Conservation (phyloP, 2,329 filamentous ascomycete species). For the Aspergillus sp. region DNA sequence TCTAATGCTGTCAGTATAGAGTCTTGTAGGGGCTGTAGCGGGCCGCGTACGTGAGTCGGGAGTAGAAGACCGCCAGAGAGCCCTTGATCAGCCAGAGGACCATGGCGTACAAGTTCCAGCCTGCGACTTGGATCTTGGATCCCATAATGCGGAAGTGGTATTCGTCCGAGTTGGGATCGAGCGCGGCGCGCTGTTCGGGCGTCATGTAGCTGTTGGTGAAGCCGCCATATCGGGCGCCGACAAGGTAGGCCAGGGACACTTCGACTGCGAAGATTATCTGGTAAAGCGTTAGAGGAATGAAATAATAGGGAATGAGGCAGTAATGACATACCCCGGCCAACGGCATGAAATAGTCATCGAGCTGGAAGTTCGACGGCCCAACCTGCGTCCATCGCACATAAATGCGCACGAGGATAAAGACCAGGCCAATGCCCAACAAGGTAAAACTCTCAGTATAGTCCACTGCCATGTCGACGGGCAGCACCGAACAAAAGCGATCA, state of each 20-base stretch:
- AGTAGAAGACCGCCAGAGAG: conserved; percentile 56
- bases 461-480: too few species aligned
- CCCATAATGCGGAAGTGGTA: conserved; percentile 50
- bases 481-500: too few species aligned
- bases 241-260: conserved; percentile 48
- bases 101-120: conserved; percentile 55
- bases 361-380: conserved; percentile 48
- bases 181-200: conserved; percentile 43
- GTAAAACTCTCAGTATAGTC: conserved; percentile 42
- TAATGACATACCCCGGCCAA: conserved; percentile 46
- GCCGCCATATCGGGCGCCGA: conserved; percentile 48
- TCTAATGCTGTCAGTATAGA: conserved; percentile 22
- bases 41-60: conserved; percentile 46
- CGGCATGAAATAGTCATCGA: conserved; percentile 58
- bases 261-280: conserved; percentile 51
- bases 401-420: conserved; percentile 50
- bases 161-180: conserved; percentile 47
- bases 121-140: conserved; percentile 52
- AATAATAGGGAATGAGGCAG: not conserved
- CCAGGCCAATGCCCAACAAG: conserved; percentile 49
- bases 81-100: conserved; percentile 54
- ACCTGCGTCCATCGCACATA: conserved; percentile 47
- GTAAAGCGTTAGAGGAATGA: not conserved
- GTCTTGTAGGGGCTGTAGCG: too few species aligned
- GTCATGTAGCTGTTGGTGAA: conserved; percentile 60